These are phyloP conservation scores for Thuja plicata DNA, from an alignment of 83 land plant species.

Conservation along the genomic window DNA sequence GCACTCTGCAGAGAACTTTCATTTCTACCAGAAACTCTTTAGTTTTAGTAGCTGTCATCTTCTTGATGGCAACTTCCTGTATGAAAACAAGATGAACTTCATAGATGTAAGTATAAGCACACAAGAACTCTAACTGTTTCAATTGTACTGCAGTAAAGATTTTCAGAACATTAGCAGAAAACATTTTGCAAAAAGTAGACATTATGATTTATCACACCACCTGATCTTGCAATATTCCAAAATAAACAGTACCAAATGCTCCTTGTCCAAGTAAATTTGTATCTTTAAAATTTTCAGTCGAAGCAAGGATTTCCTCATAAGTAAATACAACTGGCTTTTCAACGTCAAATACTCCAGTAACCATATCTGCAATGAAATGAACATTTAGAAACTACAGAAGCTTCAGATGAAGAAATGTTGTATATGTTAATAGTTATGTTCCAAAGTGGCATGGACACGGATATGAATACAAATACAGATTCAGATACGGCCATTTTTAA, in stretches of 20 bases:
- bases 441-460: background rate
- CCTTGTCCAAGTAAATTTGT: slow-evolving; percentile 79
- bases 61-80: slow-evolving; percentile 89
- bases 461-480: no score
- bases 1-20: slow-evolving; percentile 86
- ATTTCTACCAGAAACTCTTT: slow-evolving; percentile 77
- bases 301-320: slow-evolving; percentile 59
- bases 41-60: slow-evolving; percentile 77
- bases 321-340: slow-evolving; percentile 79
- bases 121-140: background rate
- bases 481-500: no score
- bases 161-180: background rate
- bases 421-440: background rate
- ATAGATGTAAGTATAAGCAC: background rate
- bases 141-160: background rate
- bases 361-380: slow-evolving; percentile 39
- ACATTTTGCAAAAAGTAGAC: background rate
- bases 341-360: slow-evolving; percentile 47
- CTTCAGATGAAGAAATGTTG: background rate
- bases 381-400: background rate
- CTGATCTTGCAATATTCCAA: slow-evolving; percentile 71
- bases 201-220: slow-evolving; percentile 20
- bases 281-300: slow-evolving; percentile 78
- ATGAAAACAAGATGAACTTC: background rate
- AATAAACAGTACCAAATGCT: slow-evolving; percentile 80